phyloP scores from a whole-genome alignment of 2,329 filamentous ascomycete species.

The Drechmeria coniospora region DNA sequence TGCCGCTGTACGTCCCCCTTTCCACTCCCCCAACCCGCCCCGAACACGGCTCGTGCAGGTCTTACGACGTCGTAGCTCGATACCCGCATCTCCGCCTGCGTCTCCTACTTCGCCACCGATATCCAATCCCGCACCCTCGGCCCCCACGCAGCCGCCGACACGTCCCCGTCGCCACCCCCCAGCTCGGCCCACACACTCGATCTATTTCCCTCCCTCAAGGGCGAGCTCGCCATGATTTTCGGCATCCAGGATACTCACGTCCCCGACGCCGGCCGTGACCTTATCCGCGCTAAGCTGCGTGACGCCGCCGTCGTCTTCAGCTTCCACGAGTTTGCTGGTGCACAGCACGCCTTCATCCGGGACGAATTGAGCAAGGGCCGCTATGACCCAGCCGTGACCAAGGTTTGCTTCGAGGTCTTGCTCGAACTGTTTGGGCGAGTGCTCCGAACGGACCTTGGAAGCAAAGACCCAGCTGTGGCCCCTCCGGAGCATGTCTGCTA shows the following conservation, averaged over 20 bases:
- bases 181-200: conserved; percentile 36
- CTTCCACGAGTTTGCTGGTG: conserved; percentile 85
- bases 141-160: conserved; percentile 33
- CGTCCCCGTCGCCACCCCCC: conserved; percentile 20
- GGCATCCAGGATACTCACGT: conserved; percentile 86
- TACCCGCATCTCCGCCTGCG: conserved; percentile 56
- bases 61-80: conserved; percentile 38
- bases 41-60: neutral
- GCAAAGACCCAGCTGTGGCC: conserved; percentile 41
- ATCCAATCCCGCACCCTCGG: conserved; percentile 70
- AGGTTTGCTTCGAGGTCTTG: conserved; percentile 82
- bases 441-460: conserved; percentile 65
- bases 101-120: conserved; percentile 88
- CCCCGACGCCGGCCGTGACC: conserved; percentile 62
- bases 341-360: conserved; percentile 87
- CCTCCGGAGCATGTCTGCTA: conserved; percentile 61
- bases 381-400: conserved; percentile 76
- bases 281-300: conserved; percentile 69
- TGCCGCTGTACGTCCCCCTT: conserved; percentile 28
- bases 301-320: conserved; percentile 59
- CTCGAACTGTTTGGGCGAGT: conserved; percentile 70
- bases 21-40: neutral
- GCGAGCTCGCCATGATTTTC: conserved; percentile 82
- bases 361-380: conserved; percentile 89
- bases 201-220: conserved; percentile 50